Conservation (phyloP, 208 protist species). For the Wallacemonas sp. region DNA sequence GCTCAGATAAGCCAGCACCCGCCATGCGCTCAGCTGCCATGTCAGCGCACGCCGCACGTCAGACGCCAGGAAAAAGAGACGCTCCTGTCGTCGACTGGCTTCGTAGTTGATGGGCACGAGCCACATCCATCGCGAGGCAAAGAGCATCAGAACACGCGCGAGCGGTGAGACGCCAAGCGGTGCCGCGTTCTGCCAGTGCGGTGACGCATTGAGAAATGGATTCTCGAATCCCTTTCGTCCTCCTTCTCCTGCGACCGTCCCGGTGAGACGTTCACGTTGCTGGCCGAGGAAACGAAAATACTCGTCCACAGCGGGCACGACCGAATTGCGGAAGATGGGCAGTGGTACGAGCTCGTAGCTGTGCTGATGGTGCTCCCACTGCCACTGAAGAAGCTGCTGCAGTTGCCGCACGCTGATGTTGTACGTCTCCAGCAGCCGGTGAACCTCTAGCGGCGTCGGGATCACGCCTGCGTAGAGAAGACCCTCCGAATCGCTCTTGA, state of each 20-base stretch:
- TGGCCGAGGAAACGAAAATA: constrained; percentile 19
- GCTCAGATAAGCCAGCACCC: constrained; percentile 9
- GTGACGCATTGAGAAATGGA: background rate
- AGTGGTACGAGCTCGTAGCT: constrained; percentile 52
- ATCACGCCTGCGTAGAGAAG: constrained; percentile 45
- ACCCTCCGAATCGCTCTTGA: background rate
- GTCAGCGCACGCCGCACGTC: background rate
- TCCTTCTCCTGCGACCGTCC: background rate
- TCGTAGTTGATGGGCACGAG: constrained; percentile 53
- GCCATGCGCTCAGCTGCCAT: constrained; percentile 5
- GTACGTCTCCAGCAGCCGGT: constrained; percentile 36
- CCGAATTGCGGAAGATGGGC: constrained; percentile 35
- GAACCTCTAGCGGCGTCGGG: constrained; percentile 46
- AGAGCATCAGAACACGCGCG: constrained; percentile 48
- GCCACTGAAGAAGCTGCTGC: constrained; percentile 73
- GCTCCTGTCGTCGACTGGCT: constrained; percentile 8
- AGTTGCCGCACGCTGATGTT: constrained; percentile 55
- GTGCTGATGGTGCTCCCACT: constrained; percentile 75
- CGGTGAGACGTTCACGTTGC: constrained; percentile 1
- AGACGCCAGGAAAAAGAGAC: constrained; percentile 7
- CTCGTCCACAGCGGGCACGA: constrained; percentile 21
- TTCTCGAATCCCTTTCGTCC: background rate
- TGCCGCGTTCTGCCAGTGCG: constrained; percentile 10
- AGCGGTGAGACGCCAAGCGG: constrained; percentile 47
- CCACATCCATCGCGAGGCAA: constrained; percentile 55